Evolutionary conservation across 1,284 basidiomycete genomes (phyloP), one percentile per base, ranked within the genome.

Genomic region (Malassezia arunalokei): DNA sequence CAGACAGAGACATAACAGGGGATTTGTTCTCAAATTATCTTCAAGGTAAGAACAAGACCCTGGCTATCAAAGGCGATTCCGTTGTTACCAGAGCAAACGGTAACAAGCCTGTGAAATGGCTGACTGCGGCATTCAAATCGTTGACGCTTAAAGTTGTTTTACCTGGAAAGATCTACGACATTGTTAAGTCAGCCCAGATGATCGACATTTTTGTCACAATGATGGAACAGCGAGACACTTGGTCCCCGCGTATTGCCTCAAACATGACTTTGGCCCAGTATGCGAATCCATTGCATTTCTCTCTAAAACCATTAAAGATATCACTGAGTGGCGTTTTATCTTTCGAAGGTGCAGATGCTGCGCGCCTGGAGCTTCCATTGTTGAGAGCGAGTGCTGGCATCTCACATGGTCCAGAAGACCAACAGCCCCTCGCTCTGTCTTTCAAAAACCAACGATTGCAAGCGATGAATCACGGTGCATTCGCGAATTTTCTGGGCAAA

Each of bases 241-340:
- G 66, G 58, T 48, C 45, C 7, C 47, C 64, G 11, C 62, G 58
- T 1, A 56, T 54, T 33, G 58, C 57, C 11, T 59, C 55, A 31
- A 76, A 80, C 51, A 74, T 77, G 51, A 83, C 83, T 0, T 59
- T 82, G 3, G 84, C 83, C 12, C 75, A 77, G 55, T 85, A 83
- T 68, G 80, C 80, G 72, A 87, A 86, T 73, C 85, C 85, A 1
- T 86, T 87, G 73, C 82, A 80, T 8, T 87, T 86, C 75, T 80
- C 80, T 17, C 69, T 87, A 49, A 82, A 83, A 65, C 82, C 83
- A 35, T 71, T 83, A 20, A 76, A 79, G 63, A 75, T 80, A 1
- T 76, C 77, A 3, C 77, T 84, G 61, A 76, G 78, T 28, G 79
- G 84, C 57, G 76, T 76, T 17, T 69, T 86, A 40, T 76, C 74